These are phyloP conservation scores for Solanum habrochaites DNA, from an alignment of 257 asterid genomes.

Conservation along the genomic window DNA sequence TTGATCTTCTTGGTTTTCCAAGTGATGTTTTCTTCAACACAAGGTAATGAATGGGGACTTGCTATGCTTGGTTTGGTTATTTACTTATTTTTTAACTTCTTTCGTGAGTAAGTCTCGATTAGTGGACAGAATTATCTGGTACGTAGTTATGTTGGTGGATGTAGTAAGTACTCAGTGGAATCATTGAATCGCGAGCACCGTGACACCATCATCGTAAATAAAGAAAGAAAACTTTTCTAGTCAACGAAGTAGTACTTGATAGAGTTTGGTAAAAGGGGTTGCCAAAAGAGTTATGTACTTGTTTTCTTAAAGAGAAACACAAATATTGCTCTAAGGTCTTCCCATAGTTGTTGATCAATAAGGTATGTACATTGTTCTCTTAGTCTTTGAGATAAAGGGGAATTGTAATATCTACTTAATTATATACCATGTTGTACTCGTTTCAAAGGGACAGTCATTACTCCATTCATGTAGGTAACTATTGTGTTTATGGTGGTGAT, in stretches of 20 bases:
- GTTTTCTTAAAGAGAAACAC: background rate
- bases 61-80: background rate
- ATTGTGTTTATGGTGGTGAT: background rate
- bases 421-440: background rate
- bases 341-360: background rate
- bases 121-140: background rate
- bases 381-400: background rate
- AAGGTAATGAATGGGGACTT: constrained; percentile 12
- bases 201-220: background rate
- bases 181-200: background rate
- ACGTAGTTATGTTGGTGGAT: background rate
- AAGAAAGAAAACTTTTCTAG: background rate
- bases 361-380: background rate
- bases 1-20: background rate
- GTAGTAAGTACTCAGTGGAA: background rate
- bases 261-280: background rate
- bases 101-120: background rate
- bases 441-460: background rate
- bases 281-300: too few relatives aligned
- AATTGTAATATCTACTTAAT: background rate
- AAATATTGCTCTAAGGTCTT: background rate
- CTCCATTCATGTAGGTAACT: background rate
- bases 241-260: background rate
- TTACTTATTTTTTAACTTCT: constrained; percentile 1
- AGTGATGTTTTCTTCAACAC: background rate